Base-by-base conservation (phyloP, 2,329 filamentous ascomycete genomes). In the Neofusicoccum parvum region DNA sequence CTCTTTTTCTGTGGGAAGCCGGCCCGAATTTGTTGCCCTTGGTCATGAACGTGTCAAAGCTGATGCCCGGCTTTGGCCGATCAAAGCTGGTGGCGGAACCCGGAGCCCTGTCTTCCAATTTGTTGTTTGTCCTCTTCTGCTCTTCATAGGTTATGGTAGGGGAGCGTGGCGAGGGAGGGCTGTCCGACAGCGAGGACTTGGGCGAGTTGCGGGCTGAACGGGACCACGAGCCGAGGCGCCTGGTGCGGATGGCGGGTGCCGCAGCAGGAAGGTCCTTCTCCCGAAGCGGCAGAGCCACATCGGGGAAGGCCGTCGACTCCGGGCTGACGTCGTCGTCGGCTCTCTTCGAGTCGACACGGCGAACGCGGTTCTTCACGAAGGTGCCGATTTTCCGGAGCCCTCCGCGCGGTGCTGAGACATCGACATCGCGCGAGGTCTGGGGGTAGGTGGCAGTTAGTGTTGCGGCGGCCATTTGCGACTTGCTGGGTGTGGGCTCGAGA, bases 141-240 rank as follows among this genome's bases (percentile, higher is more conserved):
- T 63, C 59, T 41, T 71, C 74, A 17, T 73, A 70, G 23, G 70
- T 79, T 67, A 73, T 76, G 39, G 70, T 70, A 20, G 77, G 75
- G 5, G 77, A 80, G 49, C 70, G 68, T 15, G 76, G 73, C 11
- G 75, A 75, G 39, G 76, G 74, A 9, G 79, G 78, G 2, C 76
- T 76, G 66, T 75, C 74, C 27, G 74, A 73, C 11, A 73, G 73
- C 7, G 78, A 79, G 1, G 74, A 75, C 36, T 71, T 72, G 46
- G 78, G 76, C 1, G 79, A 76, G 49, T 72, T 75, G 20, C 74
- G 72, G 9, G 67, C 70, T 3, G 78, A 76, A 1, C 78, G 71
- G 0, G 78, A 78, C 54, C 79, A 78, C 3, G 78, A 74, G 65
- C 74, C 77, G 23, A 77, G 67, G 41, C 77, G 69, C 39, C 75